phyloP scores from a whole-genome alignment of 2,329 filamentous ascomycete species.

The Trichophyton rubrum region DNA sequence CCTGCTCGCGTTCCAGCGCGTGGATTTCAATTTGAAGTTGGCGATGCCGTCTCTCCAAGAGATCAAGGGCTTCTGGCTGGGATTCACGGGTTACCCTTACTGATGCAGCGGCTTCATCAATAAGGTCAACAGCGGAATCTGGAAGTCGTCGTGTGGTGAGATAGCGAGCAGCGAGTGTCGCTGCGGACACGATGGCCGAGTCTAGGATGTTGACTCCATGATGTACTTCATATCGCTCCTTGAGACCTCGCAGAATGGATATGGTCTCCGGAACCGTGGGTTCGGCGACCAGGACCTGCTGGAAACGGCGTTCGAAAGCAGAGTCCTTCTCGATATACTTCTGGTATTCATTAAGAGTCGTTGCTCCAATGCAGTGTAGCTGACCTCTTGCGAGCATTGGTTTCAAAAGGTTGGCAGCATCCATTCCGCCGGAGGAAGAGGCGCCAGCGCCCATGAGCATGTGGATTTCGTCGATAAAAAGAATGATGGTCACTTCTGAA shows the following conservation, averaged over 20 bases:
- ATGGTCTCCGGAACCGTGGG: constrained; percentile 79
- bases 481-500: constrained; percentile 89
- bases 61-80: constrained; percentile 90
- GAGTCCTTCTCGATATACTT: constrained; percentile 99
- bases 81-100: constrained; percentile 92
- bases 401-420: constrained; percentile 93
- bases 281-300: constrained; percentile 95
- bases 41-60: constrained; percentile 74
- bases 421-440: constrained; percentile 94
- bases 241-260: constrained; percentile 94
- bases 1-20: constrained; percentile 83
- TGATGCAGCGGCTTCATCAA: constrained; percentile 94
- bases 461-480: constrained; percentile 98
- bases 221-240: constrained; percentile 96
- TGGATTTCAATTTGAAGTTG: constrained; percentile 97
- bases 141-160: constrained; percentile 82
- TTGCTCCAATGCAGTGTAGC: constrained; percentile 94
- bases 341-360: constrained; percentile 85
- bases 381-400: constrained; percentile 96
- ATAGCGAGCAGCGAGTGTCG: constrained; percentile 86
- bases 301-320: constrained; percentile 95
- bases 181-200: constrained; percentile 77
- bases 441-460: constrained; percentile 94
- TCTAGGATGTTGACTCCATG: constrained; percentile 96
- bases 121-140: constrained; percentile 90